These are phyloP conservation scores for Apiotrichum montevideense DNA, from an alignment of 1,284 basidiomycete genomes.

Conservation along the genomic window DNA sequence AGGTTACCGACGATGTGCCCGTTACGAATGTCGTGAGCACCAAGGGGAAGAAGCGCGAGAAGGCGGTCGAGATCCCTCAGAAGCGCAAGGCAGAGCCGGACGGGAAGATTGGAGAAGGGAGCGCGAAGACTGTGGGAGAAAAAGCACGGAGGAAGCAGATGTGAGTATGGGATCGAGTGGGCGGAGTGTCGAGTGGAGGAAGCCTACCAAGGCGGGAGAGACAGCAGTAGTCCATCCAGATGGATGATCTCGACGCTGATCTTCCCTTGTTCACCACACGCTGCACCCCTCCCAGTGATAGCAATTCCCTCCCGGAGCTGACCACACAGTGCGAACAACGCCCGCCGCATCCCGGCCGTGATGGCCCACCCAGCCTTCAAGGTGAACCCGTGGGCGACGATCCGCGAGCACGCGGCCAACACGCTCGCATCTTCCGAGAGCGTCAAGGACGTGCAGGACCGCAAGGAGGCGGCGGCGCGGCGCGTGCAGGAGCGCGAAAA, in stretches of 20 bases:
- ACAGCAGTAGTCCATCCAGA: background rate
- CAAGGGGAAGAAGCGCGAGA: constrained; percentile 7
- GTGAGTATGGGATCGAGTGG: constrained; percentile 25
- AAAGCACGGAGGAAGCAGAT: constrained; percentile 40
- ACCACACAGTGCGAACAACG: constrained; percentile 26
- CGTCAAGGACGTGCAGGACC: constrained; percentile 10
- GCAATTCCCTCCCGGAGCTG: no score
- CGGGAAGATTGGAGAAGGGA: constrained; percentile 40
- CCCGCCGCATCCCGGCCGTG: constrained; percentile 39
- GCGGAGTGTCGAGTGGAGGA: background rate
- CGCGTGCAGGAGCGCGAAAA: constrained; percentile 2
- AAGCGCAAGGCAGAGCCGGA: constrained; percentile 18
- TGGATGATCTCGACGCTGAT: no score
- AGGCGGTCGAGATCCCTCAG: constrained; percentile 12
- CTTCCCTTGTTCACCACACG: no score
- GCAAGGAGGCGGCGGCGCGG: background rate
- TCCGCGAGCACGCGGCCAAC: constrained; percentile 43
- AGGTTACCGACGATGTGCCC: constrained; percentile 8
- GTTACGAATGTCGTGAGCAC: constrained; percentile 1
- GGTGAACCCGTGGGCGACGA: constrained; percentile 44
- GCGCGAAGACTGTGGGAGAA: constrained; percentile 38
- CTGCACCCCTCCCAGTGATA: no score
- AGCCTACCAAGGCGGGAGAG: background rate
- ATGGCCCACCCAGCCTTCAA: constrained; percentile 43
- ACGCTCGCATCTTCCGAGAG: constrained; percentile 27